phyloP scores from a whole-genome alignment of 805 yeast genomes.

The Pichia manshurica region DNA sequence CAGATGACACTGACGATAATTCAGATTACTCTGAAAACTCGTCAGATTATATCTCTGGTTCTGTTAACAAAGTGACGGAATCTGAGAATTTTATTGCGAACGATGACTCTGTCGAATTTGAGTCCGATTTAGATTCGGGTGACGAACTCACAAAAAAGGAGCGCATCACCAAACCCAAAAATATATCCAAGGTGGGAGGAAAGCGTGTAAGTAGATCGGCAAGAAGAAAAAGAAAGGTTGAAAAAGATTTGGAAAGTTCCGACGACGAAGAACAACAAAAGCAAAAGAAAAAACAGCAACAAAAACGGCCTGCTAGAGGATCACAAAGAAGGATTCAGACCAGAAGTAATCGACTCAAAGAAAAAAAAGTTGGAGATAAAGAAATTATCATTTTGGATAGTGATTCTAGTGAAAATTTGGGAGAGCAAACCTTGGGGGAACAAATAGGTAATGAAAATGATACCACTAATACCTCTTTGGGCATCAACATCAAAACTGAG shows the following conservation, averaged over 20 bases:
- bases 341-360: no score
- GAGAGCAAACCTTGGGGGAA: background rate
- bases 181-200: background rate
- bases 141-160: background rate
- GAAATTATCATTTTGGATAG: background rate
- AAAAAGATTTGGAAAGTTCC: no score
- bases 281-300: no score
- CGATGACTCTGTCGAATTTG: conserved; percentile 6
- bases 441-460: background rate
- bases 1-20: background rate
- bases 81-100: background rate
- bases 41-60: background rate
- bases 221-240: no score
- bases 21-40: background rate
- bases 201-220: no score
- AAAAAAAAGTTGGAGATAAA: background rate
- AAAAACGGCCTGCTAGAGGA: no score
- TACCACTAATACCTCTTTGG: no score
- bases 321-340: no score
- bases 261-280: no score
- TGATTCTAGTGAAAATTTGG: conserved; percentile 4
- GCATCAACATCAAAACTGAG: no score
- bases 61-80: background rate
- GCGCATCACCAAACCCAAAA: no score
- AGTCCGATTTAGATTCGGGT: background rate